Conservation (phyloP, 2,329 filamentous ascomycete genomes). For the Lasiodiplodia hormozganensis region DNA sequence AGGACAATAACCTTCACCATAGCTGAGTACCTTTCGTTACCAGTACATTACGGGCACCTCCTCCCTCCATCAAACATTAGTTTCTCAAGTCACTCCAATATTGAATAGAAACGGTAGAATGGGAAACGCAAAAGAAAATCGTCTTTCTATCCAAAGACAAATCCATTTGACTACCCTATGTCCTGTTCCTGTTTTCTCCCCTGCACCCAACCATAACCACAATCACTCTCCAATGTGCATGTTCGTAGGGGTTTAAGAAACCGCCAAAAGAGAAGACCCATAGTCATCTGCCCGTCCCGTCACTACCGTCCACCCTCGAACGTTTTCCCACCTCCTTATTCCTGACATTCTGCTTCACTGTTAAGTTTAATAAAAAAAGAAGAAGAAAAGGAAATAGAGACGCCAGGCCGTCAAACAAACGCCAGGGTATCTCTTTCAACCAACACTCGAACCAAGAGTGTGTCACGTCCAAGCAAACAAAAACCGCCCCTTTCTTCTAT, state of each 20-base stretch:
- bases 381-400: not conserved
- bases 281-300: not conserved
- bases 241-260: not conserved
- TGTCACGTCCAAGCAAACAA: not conserved
- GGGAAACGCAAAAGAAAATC: not conserved
- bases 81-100: too few species aligned
- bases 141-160: not conserved
- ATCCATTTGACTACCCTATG: not conserved
- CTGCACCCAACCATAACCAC: not conserved
- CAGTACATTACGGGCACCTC: too few species aligned
- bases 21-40: too few species aligned
- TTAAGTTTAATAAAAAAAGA: not conserved
- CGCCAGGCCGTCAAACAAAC: slow-evolving; percentile 23
- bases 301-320: not conserved
- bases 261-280: not conserved
- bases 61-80: too few species aligned
- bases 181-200: not conserved
- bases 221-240: not conserved
- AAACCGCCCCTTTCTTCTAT: not conserved
- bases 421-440: slow-evolving; percentile 24
- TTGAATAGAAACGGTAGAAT: too few species aligned
- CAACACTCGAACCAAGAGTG: not conserved
- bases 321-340: not conserved
- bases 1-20: too few species aligned
- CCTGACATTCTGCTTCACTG: not conserved